phyloP scores from a whole-genome alignment of 352 stramenopile genomes.

The Phytopythium litorale region DNA sequence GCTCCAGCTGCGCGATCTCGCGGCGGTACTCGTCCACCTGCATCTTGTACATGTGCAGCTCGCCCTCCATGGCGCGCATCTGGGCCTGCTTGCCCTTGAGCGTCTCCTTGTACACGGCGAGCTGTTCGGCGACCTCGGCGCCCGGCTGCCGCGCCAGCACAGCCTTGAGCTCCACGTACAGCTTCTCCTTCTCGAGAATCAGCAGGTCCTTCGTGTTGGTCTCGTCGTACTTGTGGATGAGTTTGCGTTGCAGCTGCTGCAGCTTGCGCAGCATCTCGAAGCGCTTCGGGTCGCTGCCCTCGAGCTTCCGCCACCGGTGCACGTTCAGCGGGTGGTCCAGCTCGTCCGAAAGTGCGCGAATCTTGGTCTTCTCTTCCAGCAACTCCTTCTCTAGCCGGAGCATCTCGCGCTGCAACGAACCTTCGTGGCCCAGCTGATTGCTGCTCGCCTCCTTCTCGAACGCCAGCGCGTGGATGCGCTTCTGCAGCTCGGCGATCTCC shows the following conservation, averaged over 20 bases:
- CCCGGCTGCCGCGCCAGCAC: constrained; percentile 85
- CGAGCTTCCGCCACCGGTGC: constrained; percentile 89
- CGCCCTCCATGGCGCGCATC: constrained; percentile 85
- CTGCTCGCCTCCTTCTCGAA: constrained; percentile 59
- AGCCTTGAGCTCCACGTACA: constrained; percentile 91
- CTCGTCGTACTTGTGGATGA: constrained; percentile 84
- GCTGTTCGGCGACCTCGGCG: constrained; percentile 84
- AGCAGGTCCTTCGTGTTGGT: constrained; percentile 61
- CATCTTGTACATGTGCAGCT: constrained; percentile 92
- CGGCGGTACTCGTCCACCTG: constrained; percentile 82
- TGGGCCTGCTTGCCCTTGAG: constrained; percentile 83
- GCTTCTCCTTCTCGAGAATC: constrained; percentile 88
- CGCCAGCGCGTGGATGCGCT: constrained; percentile 50
- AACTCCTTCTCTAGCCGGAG: constrained; percentile 72
- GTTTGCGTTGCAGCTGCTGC: constrained; percentile 78
- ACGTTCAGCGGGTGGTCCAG: constrained; percentile 91
- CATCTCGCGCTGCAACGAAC: constrained; percentile 54
- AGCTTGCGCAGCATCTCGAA: constrained; percentile 89
- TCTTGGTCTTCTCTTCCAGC: constrained; percentile 83
- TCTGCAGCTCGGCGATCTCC: constrained; percentile 50
- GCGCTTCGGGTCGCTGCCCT: constrained; percentile 84
- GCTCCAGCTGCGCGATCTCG: constrained; percentile 58
- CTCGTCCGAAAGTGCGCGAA: constrained; percentile 85
- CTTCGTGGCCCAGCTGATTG: constrained; percentile 59
- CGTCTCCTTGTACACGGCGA: constrained; percentile 83